Evolutionary conservation across 345 rosid genomes (phyloP).

Genomic region (Boechera retrofracta): DNA sequence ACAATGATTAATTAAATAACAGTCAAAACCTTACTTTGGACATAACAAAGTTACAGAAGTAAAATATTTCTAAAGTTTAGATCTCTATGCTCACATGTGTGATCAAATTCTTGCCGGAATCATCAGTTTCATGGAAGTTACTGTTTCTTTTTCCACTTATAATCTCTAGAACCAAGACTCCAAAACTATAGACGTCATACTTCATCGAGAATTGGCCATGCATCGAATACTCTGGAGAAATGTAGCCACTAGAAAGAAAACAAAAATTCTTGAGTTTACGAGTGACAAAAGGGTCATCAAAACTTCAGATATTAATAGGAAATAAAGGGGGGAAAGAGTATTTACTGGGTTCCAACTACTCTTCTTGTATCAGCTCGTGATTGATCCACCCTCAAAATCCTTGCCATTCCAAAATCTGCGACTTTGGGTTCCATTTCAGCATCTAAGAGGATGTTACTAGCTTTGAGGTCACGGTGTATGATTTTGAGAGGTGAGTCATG

Average conservation of each 20-base stretch:
- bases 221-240: conserved; percentile 52
- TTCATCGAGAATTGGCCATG: conserved; percentile 46
- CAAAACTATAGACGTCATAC: conserved; percentile 46
- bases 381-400: conserved; percentile 48
- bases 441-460: conserved; percentile 61
- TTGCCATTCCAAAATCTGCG: conserved; percentile 70
- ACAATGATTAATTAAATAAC: background rate
- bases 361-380: conserved; percentile 50
- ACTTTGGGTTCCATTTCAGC: conserved; percentile 60
- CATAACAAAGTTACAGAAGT: background rate
- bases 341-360: conserved; percentile 51
- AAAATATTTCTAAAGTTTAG: background rate
- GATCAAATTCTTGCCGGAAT: conserved; percentile 12
- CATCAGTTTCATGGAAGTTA: conserved; percentile 32
- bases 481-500: conserved; percentile 54
- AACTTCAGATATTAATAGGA: background rate
- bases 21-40: background rate
- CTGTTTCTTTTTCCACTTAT: conserved; percentile 39
- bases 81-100: conserved; percentile 44
- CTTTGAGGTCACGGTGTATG: conserved; percentile 66
- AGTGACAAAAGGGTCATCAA: background rate
- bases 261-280: conserved; percentile 11
- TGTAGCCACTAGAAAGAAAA: conserved; percentile 44
- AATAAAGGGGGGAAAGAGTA: background rate
- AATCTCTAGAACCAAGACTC: conserved; percentile 44